Evolutionary conservation across 495 filamentous ascomycete species (phyloP).

Genomic region (Daldinia vernicosa): DNA sequence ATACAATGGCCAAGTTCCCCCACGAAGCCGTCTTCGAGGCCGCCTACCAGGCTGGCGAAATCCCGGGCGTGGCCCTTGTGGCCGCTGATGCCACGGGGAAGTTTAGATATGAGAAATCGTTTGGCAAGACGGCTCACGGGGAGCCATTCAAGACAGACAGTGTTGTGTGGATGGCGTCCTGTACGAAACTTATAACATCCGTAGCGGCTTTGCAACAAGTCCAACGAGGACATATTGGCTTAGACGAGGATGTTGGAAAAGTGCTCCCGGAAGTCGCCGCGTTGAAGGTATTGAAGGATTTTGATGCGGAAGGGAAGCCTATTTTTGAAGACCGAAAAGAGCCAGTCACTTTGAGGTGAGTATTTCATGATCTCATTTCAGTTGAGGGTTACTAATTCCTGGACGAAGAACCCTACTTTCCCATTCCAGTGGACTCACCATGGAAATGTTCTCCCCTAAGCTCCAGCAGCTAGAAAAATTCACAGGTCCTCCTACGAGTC

Average conservation of each 20-base stretch:
- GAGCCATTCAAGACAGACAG: conserved; percentile 30
- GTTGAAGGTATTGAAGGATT: conserved; percentile 32
- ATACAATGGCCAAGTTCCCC: conserved; percentile 23
- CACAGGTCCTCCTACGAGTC: conserved; percentile 28
- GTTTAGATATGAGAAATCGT: conserved; percentile 40
- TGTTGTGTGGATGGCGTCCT: conserved; percentile 46
- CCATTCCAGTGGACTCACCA: conserved; percentile 37
- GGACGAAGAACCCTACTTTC: conserved; percentile 35
- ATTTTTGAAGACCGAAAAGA: conserved; percentile 25
- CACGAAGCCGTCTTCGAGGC: conserved; percentile 30
- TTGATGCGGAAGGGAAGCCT: conserved; percentile 35
- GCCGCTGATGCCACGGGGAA: conserved; percentile 37
- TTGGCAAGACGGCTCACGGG: conserved; percentile 30
- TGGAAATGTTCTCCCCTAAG: conserved; percentile 24
- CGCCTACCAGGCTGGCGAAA: conserved; percentile 31
- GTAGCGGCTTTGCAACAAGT: conserved; percentile 49
- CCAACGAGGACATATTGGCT: conserved; percentile 42
- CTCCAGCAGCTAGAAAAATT: conserved; percentile 35
- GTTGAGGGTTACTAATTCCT: conserved; percentile 31
- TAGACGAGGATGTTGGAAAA: conserved; percentile 45
- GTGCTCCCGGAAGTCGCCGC: conserved; percentile 46
- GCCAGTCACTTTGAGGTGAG: conserved; percentile 44
- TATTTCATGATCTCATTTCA: conserved; percentile 9
- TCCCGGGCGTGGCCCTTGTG: conserved; percentile 37
- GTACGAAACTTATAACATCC: conserved; percentile 51